phyloP scores from a whole-genome alignment of 2,329 filamentous ascomycete genomes.

The Aspergillus hiratsukae region DNA sequence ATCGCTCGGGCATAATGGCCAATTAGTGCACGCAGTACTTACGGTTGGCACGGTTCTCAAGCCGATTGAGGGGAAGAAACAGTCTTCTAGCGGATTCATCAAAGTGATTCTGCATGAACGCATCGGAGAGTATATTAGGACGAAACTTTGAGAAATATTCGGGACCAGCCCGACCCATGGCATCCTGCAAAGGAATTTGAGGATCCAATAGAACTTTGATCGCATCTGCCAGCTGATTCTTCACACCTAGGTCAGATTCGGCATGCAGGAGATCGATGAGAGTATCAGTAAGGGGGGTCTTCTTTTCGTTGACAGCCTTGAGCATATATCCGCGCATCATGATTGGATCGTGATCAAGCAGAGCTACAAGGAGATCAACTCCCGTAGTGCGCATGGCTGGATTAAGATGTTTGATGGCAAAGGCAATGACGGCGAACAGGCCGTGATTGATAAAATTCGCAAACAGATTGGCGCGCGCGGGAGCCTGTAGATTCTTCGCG shows the following conservation, averaged over 20 bases:
- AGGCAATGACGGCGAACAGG: constrained; percentile 84
- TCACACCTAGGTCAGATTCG: constrained; percentile 89
- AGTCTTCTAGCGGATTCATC: constrained; percentile 78
- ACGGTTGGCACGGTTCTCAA: constrained; percentile 61
- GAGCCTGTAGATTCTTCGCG: constrained; percentile 87
- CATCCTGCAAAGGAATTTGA: constrained; percentile 55
- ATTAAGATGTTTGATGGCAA: constrained; percentile 79
- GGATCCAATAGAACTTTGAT: constrained; percentile 89
- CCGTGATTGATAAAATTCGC: constrained; percentile 86
- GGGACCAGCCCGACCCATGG: constrained; percentile 58
- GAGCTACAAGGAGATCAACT: constrained; percentile 85
- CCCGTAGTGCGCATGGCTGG: constrained; percentile 84
- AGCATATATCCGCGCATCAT: constrained; percentile 94
- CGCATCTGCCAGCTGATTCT: constrained; percentile 90
- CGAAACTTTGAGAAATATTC: constrained; percentile 65
- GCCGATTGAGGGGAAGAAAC: constrained; percentile 78
- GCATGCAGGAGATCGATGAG: constrained; percentile 87
- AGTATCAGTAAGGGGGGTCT: constrained; percentile 81
- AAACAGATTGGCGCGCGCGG: constrained; percentile 74
- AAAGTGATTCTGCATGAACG: constrained; percentile 85
- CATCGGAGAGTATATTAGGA: constrained; percentile 70
- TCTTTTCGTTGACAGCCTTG: constrained; percentile 82
- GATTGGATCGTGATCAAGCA: constrained; percentile 92
- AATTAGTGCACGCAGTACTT: constrained; percentile 24
- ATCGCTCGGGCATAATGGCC: neutral